These are phyloP conservation scores for Coemansia reversa DNA, from an alignment of 192 early-diverging fungal genomes.

Conservation along the genomic window DNA sequence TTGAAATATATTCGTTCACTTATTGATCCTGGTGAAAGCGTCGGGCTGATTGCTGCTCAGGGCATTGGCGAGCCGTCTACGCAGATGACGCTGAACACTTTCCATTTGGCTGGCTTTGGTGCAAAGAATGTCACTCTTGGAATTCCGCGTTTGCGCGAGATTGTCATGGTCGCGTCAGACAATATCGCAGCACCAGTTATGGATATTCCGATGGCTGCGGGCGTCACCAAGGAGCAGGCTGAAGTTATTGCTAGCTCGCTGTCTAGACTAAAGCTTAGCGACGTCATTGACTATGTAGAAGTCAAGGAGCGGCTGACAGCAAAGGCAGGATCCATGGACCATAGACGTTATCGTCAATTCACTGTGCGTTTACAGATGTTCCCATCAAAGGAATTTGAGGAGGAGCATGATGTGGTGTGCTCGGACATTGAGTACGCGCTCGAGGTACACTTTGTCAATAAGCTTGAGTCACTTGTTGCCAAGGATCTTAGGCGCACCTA, in stretches of 20 bases:
- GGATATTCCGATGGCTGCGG: conserved; percentile 73
- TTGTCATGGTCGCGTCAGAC: conserved; percentile 96
- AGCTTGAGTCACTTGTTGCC: conserved; percentile 72
- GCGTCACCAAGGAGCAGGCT: conserved; percentile 65
- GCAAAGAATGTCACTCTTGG: conserved; percentile 99
- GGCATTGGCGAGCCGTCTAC: conserved; percentile 98
- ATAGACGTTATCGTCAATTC: conserved; percentile 70
- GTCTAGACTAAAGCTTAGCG: conserved; percentile 71
- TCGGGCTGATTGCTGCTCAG: conserved; percentile 96
- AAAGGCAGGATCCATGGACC: conserved; percentile 35
- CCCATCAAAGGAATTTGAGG: conserved; percentile 69
- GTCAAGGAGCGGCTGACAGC: conserved; percentile 74
- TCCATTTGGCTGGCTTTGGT: conserved; percentile 97
- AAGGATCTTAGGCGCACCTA: conserved; percentile 72
- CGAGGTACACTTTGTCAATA: conserved; percentile 68
- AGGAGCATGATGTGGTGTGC: conserved; percentile 71
- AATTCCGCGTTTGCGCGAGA: conserved; percentile 99
- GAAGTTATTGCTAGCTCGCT: conserved; percentile 70
- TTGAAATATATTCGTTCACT: conserved; percentile 93
- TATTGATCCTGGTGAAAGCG: conserved; percentile 96
- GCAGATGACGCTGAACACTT: conserved; percentile 99
- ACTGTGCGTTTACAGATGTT: conserved; percentile 84
- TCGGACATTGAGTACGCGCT: conserved; percentile 73
- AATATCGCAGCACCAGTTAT: conserved; percentile 92
- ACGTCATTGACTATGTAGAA: conserved; percentile 83